Conservation (phyloP, 2,329 filamentous ascomycete genomes). For the Coniochaeta prunicola region DNA sequence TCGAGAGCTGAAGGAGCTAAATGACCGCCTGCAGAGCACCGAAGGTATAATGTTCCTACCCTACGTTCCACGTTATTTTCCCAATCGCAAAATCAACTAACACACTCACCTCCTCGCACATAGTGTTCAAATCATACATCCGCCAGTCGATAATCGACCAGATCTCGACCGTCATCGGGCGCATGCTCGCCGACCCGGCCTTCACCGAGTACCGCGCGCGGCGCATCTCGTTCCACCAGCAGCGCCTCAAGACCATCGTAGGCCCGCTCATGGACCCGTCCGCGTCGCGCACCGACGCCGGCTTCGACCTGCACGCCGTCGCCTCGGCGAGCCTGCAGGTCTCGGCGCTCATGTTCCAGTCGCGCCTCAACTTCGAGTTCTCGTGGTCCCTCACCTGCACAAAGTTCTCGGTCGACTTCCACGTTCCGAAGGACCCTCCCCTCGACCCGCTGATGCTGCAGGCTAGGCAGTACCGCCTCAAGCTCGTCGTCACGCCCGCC, state of each 20-base stretch:
- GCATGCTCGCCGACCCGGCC: slow-evolving; percentile 21
- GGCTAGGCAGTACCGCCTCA: slow-evolving; percentile 42
- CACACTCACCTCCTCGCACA: neutral
- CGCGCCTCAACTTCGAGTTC: slow-evolving; percentile 23
- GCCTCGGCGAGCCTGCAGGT: slow-evolving; percentile 34
- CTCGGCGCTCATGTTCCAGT: slow-evolving; percentile 38
- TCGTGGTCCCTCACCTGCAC: slow-evolving; percentile 40
- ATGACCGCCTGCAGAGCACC: slow-evolving; percentile 10
- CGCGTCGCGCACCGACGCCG: slow-evolving; percentile 26
- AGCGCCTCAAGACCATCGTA: slow-evolving; percentile 25
- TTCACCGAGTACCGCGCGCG: slow-evolving; percentile 16
- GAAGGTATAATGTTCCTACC: slow-evolving; percentile 17
- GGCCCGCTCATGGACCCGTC: slow-evolving; percentile 34
- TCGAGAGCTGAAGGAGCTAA: slow-evolving; percentile 14
- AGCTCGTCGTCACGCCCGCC: slow-evolving; percentile 45
- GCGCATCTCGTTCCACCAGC: slow-evolving; percentile 14
- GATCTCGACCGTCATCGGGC: slow-evolving; percentile 23
- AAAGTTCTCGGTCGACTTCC: slow-evolving; percentile 38
- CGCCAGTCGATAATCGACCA: slow-evolving; percentile 28
- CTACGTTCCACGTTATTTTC: slow-evolving; percentile 4
- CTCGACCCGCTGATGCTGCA: slow-evolving; percentile 36
- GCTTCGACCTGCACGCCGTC: slow-evolving; percentile 34
- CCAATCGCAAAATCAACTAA: neutral
- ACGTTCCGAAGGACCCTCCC: slow-evolving; percentile 39
- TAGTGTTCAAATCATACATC: slow-evolving; percentile 15